Evolutionary conservation across 352 stramenopile genomes (phyloP), one percentile per base, ranked within the genome.

Genomic region (Pythium sp.): DNA sequence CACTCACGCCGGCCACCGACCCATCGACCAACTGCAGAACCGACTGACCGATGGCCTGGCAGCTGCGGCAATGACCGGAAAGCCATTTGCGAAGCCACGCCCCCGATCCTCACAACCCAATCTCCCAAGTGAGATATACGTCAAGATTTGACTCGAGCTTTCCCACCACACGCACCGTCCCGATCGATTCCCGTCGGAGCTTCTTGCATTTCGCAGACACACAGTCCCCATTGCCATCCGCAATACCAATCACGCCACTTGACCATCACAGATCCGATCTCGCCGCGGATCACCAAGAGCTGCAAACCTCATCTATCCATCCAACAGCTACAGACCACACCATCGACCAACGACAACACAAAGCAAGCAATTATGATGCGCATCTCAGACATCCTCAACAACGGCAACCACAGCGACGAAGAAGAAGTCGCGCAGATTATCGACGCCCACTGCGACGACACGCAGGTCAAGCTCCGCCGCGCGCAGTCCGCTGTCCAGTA

Each of bases 111-210:
- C 65, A 70, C 34, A 65, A 70, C 57, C 57, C 65, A 70, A 70
- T 70, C 65, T 70, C 65, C 65, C 57, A 70, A 70, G 65, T 70
- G 65, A 70, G 65, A 70, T 70, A 70, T 47, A 70, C 60, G 65
- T 70, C 65, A 51, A 58, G 57, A 65, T 61, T 64, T 62, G 51
- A 49, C 46, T 55, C 49, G 43, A 49, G 58, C 34, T n/a, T 61
- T 28, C 30, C 22, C 34, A 12, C 30, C 46, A 28, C 41, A 18
- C 41, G 41, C 41, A 15, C 9, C 41, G 15, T 49, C 41, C 41
- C 15, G 41, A 49, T 49, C 41, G 38, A 20, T 47, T 18, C 15
- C 41, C 41, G 41, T 49, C 15, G 5, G 20, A 61, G 32, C 32
- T 41, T 47, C 47, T 47, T 61, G 36, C 32, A 61, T 61, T 32